A percentile compares a stretch with the other conserved stretches of the same genome.
Conservation (phyloP, 768 basidiomycete genomes). For the Ramaria sp. region DNA sequence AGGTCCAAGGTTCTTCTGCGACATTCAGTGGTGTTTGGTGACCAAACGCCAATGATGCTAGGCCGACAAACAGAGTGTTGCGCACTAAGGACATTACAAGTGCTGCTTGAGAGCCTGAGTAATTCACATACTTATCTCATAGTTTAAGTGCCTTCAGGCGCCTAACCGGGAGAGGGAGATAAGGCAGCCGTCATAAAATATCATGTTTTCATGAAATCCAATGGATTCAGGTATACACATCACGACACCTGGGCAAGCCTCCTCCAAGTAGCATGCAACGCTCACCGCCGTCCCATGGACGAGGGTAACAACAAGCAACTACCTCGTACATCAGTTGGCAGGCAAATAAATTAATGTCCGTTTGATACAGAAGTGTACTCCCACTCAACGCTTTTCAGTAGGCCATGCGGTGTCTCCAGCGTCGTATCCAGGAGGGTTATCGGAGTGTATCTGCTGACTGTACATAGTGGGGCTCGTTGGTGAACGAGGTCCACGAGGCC, state of each 20-base stretch:
- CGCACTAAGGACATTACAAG: background rate
- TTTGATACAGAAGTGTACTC: background rate
- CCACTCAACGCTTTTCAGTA: background rate
- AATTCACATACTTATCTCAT: too few relatives aligned
- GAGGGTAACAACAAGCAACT: too few relatives aligned
- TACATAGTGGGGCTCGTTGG: background rate
- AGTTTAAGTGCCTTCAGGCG: too few relatives aligned
- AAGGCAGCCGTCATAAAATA: too few relatives aligned
- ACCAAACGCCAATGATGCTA: background rate
- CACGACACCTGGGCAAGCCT: too few relatives aligned
- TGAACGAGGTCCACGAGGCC: background rate
- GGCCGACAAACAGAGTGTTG: background rate
- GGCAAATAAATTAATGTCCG: background rate
- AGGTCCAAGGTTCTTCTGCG: conserved; percentile 41
- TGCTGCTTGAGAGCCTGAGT: background rate
- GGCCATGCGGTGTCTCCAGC: conserved; percentile 20
- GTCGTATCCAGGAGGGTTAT: conserved; percentile 62
- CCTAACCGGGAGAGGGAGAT: too few relatives aligned
- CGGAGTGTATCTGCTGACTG: conserved; percentile 15
- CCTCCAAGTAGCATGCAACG: too few relatives aligned
- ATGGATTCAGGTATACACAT: too few relatives aligned
- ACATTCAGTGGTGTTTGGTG: conserved; percentile 2
- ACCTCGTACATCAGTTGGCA: background rate
- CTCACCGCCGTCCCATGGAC: too few relatives aligned
- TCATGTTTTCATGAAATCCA: too few relatives aligned